Evolutionary conservation across 2,329 filamentous ascomycete species (phyloP).

Genomic region (Fusarium sp.): DNA sequence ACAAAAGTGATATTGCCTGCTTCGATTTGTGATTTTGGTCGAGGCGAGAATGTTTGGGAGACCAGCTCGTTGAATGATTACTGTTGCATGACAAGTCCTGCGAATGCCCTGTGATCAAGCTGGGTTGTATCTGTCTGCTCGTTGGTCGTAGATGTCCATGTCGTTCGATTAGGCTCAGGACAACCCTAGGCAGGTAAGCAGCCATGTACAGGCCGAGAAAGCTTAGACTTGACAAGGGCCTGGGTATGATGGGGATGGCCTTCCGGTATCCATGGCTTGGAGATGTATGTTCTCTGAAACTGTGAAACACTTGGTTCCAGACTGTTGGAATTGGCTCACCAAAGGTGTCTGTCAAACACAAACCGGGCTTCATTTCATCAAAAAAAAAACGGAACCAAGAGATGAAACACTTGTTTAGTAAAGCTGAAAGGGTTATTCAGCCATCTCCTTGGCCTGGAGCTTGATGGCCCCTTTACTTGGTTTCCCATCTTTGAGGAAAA

Average conservation of each 20-base stretch:
- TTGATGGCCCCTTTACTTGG: background rate
- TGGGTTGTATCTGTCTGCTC: background rate
- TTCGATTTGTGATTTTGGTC: conserved; percentile 31
- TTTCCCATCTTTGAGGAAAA: background rate
- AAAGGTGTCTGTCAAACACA: background rate
- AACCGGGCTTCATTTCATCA: background rate
- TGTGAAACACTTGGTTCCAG: background rate
- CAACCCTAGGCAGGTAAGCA: background rate
- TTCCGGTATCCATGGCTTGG: background rate
- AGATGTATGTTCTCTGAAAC: background rate
- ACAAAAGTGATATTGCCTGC: conserved; percentile 37
- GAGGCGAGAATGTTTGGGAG: conserved; percentile 8
- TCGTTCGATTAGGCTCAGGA: background rate
- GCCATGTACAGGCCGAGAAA: background rate
- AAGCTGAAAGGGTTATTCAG: background rate
- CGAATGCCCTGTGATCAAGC: background rate
- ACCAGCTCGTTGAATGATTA: conserved; percentile 14
- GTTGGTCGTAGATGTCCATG: background rate
- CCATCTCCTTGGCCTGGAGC: background rate
- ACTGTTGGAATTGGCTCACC: background rate
- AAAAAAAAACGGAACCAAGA: background rate
- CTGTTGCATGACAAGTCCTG: background rate
- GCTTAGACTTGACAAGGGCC: background rate
- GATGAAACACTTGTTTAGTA: background rate
- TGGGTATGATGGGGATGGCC: background rate